Evolutionary conservation across 352 stramenopile species (phyloP).

Genomic region (Phytopythium oedochilum): DNA sequence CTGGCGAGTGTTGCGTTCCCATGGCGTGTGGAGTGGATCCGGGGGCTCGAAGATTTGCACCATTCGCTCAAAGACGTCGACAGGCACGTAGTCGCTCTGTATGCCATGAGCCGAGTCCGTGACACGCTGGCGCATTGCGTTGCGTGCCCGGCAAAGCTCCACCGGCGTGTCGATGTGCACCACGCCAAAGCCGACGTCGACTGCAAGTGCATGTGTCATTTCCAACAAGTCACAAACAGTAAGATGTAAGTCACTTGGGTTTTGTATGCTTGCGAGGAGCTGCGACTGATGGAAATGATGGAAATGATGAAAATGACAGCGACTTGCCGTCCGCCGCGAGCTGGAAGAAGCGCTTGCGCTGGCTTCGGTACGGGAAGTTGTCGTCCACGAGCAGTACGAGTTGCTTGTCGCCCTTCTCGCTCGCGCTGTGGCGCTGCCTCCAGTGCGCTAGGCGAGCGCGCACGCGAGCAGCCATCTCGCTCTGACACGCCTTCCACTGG

Average conservation of each 20-base stretch:
- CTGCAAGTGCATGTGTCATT: constrained; percentile 12
- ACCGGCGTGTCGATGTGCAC: constrained; percentile 27
- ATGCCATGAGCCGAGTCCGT: background rate
- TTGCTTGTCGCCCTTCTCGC: background rate
- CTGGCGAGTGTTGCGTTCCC: constrained; percentile 28
- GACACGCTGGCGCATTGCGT: constrained; percentile 18
- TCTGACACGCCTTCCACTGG: constrained; percentile 49
- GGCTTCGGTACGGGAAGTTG: constrained; percentile 65
- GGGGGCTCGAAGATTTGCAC: constrained; percentile 37
- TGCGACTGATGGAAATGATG: too few species aligned
- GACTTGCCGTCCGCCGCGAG: constrained; percentile 37
- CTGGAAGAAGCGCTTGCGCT: constrained; percentile 63
- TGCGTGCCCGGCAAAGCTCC: constrained; percentile 32
- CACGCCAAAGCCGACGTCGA: constrained; percentile 39
- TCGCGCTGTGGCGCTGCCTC: background rate
- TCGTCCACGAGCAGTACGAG: constrained; percentile 64
- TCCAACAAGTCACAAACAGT: background rate
- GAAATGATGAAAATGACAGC: background rate
- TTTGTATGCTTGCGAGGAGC: background rate
- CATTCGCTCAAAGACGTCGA: constrained; percentile 46
- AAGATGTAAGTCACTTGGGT: background rate
- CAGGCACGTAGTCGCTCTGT: constrained; percentile 21
- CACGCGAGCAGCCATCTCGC: constrained; percentile 33
- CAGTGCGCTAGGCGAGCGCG: constrained; percentile 9
- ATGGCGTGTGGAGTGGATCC: constrained; percentile 12